Conservation (phyloP, 495 filamentous ascomycete genomes). For the Parathielavia appendiculata region DNA sequence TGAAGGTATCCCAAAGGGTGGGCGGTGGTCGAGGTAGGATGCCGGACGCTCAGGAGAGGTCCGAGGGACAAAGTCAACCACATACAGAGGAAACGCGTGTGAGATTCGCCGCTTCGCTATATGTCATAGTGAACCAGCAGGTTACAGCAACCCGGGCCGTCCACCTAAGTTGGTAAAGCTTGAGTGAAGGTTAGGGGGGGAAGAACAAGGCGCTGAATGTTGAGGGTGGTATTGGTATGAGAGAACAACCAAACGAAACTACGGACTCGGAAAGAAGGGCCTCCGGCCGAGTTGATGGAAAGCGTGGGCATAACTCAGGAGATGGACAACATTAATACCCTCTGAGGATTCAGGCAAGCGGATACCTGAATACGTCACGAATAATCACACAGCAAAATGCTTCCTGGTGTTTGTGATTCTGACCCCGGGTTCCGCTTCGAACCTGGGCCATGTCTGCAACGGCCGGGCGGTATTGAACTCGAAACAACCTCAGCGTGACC, state of each 20-base stretch:
- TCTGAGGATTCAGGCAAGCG: neutral
- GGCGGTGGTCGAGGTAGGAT: slow-evolving; percentile 31
- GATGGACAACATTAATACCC: neutral
- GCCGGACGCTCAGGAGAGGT: neutral
- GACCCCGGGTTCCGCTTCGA: too few relatives aligned
- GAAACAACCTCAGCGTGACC: too few relatives aligned
- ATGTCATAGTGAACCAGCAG: neutral
- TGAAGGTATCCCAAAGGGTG: slow-evolving; percentile 36
- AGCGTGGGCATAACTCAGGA: neutral
- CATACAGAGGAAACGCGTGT: neutral
- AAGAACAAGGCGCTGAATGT: neutral
- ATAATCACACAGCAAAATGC: too few relatives aligned
- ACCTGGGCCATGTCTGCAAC: too few relatives aligned
- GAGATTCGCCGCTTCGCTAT: neutral
- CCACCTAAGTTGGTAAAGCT: neutral
- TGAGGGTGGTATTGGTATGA: neutral
- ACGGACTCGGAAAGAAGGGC: neutral
- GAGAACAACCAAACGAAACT: neutral
- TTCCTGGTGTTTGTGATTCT: too few relatives aligned
- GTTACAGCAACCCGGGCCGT: neutral
- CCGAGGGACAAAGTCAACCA: neutral
- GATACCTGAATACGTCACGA: too few relatives aligned
- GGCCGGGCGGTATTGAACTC: too few relatives aligned
- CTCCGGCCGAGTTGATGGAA: neutral
- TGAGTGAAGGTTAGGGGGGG: neutral